Percentiles rank a stretch among this genome's conserved stretches.
phyloP scores from a whole-genome alignment of 306 rosid species.

The Cicer cuneatum region DNA sequence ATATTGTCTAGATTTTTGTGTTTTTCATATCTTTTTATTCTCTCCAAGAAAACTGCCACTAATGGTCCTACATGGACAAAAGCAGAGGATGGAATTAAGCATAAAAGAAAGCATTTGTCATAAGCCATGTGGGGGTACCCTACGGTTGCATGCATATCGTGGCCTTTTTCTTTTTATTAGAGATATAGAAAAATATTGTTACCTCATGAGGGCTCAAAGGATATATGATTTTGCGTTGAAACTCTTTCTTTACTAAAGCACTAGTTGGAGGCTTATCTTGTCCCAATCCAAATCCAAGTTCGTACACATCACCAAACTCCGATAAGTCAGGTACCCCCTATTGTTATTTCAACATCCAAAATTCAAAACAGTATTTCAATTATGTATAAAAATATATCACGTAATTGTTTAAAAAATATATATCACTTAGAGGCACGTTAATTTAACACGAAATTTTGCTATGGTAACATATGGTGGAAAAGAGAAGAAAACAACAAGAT shows the following conservation, averaged over 20 bases:
- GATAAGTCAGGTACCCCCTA: conserved; percentile 89
- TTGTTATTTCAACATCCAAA: neutral
- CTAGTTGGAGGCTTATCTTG: conserved; percentile 81
- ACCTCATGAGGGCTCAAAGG: conserved; percentile 87
- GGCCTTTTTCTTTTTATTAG: neutral
- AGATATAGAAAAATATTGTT: conserved; percentile 13
- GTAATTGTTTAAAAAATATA: too few relatives aligned
- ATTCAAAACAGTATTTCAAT: too few relatives aligned
- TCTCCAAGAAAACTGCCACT: neutral
- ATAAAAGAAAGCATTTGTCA: conserved; percentile 26
- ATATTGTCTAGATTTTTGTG: neutral
- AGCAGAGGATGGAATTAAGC: conserved; percentile 43
- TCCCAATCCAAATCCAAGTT: conserved; percentile 78
- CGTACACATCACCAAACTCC: conserved; percentile 74
- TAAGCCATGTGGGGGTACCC: conserved; percentile 43
- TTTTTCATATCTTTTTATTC: neutral
- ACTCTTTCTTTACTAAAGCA: conserved; percentile 73
- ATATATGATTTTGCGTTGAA: conserved; percentile 71
- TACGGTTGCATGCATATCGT: conserved; percentile 38
- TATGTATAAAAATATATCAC: too few relatives aligned
- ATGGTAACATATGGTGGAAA: too few relatives aligned
- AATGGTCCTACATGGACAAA: conserved; percentile 52
- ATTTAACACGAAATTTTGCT: too few relatives aligned
- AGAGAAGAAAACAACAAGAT: too few relatives aligned
- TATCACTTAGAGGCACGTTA: too few relatives aligned